These are phyloP conservation scores for Prasinococcaceae sp. DNA, from an alignment of 139 green algal genomes.

Conservation along the genomic window DNA sequence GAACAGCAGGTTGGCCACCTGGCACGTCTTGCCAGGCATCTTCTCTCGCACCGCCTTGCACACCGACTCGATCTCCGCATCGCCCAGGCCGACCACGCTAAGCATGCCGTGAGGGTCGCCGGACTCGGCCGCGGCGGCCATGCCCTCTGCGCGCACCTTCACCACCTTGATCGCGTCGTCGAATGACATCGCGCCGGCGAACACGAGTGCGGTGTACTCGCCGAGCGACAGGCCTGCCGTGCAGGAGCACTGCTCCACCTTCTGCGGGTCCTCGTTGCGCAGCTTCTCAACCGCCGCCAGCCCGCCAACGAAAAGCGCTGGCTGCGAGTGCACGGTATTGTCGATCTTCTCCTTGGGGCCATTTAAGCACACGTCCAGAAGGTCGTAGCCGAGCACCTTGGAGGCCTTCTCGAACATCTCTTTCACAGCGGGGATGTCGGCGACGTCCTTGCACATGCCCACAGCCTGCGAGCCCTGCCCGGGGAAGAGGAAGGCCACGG, in stretches of 20 bases:
- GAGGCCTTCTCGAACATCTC: slow-evolving; percentile 61
- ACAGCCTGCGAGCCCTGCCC: slow-evolving; percentile 77
- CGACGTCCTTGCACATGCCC: slow-evolving; percentile 61
- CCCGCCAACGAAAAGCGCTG: slow-evolving; percentile 74
- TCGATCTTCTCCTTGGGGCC: slow-evolving; percentile 73
- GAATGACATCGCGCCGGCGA: slow-evolving; percentile 65
- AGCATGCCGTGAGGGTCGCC: slow-evolving; percentile 73
- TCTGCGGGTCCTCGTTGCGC: slow-evolving; percentile 24
- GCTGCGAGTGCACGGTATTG: slow-evolving; percentile 55
- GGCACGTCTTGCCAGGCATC: slow-evolving; percentile 41
- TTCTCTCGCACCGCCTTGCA: background rate
- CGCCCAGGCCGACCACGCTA: slow-evolving; percentile 63
- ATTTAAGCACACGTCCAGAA: slow-evolving; percentile 44
- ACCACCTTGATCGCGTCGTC: slow-evolving; percentile 81
- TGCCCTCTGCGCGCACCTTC: slow-evolving; percentile 61
- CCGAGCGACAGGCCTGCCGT: slow-evolving; percentile 68
- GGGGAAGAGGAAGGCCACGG: slow-evolving; percentile 70
- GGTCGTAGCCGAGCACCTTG: slow-evolving; percentile 65
- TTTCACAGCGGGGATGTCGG: slow-evolving; percentile 39
- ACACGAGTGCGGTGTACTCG: slow-evolving; percentile 82
- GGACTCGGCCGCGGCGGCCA: slow-evolving; percentile 50
- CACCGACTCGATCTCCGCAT: slow-evolving; percentile 37
- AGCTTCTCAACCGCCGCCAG: slow-evolving; percentile 67
- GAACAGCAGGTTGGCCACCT: slow-evolving; percentile 82
- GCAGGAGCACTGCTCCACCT: slow-evolving; percentile 27